Conservation (phyloP, 1,284 basidiomycete genomes). For the Leccinum fuscescens region DNA sequence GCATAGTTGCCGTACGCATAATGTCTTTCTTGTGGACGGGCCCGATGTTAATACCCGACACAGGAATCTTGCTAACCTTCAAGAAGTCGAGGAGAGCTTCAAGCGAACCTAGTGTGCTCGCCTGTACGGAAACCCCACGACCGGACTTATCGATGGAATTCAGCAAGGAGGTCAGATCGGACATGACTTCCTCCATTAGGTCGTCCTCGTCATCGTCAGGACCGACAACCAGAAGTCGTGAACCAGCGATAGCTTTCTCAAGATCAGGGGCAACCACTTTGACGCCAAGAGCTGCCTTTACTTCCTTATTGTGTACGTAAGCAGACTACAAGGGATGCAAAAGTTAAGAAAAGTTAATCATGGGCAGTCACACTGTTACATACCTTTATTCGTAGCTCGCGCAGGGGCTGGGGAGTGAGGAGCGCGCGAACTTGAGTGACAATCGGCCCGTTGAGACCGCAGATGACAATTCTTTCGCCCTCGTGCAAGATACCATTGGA, state of each 20-base stretch:
- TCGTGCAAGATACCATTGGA: conserved; percentile 94
- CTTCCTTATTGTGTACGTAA: conserved; percentile 97
- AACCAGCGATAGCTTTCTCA: conserved; percentile 99
- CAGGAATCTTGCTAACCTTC: conserved; percentile 93
- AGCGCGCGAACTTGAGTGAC: conserved; percentile 94
- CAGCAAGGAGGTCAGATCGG: conserved; percentile 87
- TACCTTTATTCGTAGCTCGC: conserved; percentile 95
- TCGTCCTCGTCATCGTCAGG: conserved; percentile 97
- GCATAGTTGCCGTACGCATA: conserved; percentile 91
- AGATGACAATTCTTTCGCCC: conserved; percentile 94
- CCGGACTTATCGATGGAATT: conserved; percentile 95
- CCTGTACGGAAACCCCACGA: conserved; percentile 96
- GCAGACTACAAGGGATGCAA: conserved; percentile 59
- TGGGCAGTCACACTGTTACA: conserved; percentile 26
- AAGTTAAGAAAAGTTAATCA: conserved; percentile 4
- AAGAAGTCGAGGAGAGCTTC: conserved; percentile 98
- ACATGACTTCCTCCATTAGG: conserved; percentile 94
- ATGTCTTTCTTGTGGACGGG: conserved; percentile 97
- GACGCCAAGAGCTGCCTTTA: conserved; percentile 97
- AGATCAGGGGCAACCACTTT: conserved; percentile 96
- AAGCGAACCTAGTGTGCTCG: conserved; percentile 95
- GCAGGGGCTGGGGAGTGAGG: conserved; percentile 94
- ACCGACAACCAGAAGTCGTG: conserved; percentile 86
- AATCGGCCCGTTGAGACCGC: conserved; percentile 97
- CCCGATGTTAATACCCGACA: conserved; percentile 97